These are phyloP conservation scores for Penicillium sp. DNA, from an alignment of 2,329 filamentous ascomycete species.

Conservation along the genomic window DNA sequence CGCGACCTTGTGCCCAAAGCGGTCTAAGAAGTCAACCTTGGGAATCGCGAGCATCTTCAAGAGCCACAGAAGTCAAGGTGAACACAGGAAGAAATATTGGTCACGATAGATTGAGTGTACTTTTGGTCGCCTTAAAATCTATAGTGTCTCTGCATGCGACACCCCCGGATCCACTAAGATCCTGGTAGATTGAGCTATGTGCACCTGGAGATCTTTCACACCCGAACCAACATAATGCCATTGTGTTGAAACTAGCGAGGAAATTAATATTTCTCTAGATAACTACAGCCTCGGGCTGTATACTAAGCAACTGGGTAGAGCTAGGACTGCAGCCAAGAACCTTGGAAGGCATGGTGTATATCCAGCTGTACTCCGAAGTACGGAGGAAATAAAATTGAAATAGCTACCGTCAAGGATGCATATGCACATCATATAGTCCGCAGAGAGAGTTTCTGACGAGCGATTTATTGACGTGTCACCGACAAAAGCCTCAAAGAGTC, in stretches of 20 bases:
- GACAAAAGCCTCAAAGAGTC: too few relatives aligned
- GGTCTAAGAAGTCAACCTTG: constrained; percentile 3
- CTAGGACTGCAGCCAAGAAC: not conserved
- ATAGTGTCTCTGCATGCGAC: not conserved
- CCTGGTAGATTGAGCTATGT: not conserved
- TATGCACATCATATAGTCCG: too few relatives aligned
- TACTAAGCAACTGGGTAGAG: too few relatives aligned
- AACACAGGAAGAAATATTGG: not conserved
- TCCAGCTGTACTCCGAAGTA: too few relatives aligned
- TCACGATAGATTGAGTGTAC: not conserved
- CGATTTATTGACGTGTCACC: too few relatives aligned
- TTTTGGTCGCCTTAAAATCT: not conserved
- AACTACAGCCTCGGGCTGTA: too few relatives aligned
- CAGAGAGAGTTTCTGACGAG: too few relatives aligned
- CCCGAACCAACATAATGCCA: not conserved
- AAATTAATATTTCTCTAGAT: too few relatives aligned
- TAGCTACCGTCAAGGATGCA: too few relatives aligned
- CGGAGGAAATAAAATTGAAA: too few relatives aligned
- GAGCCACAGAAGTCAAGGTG: not conserved
- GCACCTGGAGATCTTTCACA: not conserved
- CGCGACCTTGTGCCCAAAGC: constrained; percentile 4
- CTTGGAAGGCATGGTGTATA: not conserved
- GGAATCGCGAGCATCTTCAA: not conserved
- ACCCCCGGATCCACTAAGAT: not conserved
- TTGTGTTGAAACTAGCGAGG: too few relatives aligned